A percentile compares a stretch with the other conserved stretches of the same genome.
Conservation (phyloP, 2,329 filamentous ascomycete species). For the Neoscytalidium dimidiatum region DNA sequence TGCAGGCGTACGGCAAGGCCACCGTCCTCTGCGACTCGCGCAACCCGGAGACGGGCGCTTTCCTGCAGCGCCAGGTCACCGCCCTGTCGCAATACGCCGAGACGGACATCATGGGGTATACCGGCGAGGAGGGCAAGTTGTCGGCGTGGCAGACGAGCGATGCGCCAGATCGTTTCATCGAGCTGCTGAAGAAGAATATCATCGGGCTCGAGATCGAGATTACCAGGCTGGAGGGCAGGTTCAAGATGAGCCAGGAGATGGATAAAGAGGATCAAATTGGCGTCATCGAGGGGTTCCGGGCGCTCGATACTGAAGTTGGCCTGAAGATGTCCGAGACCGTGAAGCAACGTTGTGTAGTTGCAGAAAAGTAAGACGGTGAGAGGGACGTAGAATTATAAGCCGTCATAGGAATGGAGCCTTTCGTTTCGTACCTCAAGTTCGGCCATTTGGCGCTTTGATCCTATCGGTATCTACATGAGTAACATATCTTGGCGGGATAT, state of each 20-base stretch:
- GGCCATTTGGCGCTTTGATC: no score
- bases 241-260: constrained; percentile 25
- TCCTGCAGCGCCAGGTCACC: constrained; percentile 54
- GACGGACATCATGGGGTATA: constrained; percentile 59
- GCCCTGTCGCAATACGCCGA: constrained; percentile 58
- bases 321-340: neutral
- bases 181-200: constrained; percentile 60
- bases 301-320: neutral
- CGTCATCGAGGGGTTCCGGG: neutral
- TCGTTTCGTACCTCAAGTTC: no score
- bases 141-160: constrained; percentile 59
- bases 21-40: constrained; percentile 56
- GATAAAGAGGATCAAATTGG: constrained; percentile 1
- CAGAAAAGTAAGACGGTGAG: neutral
- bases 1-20: constrained; percentile 63
- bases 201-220: constrained; percentile 46
- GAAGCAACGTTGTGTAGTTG: neutral
- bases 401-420: no score
- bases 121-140: constrained; percentile 30
- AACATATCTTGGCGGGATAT: no score
- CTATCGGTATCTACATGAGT: no score
- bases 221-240: constrained; percentile 28
- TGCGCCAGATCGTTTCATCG: constrained; percentile 58
- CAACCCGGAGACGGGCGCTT: constrained; percentile 47
- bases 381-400: neutral